Evolutionary conservation across 345 rosid genomes (phyloP).

Genomic region (Gossypium raimondii): DNA sequence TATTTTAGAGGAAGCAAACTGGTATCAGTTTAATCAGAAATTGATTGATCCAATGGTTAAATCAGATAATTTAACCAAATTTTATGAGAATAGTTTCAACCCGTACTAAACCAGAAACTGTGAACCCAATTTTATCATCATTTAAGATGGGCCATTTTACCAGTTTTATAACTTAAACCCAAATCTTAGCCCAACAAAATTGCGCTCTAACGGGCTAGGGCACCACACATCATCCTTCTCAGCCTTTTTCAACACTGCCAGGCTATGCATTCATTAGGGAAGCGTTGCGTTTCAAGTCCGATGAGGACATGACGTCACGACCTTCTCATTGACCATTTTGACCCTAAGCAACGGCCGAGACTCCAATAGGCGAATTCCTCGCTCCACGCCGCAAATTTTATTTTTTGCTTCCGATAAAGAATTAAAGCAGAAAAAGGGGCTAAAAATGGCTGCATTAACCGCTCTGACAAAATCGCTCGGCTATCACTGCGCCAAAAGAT

Average conservation of each 20-base stretch:
- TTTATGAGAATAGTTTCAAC: no score
- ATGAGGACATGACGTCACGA: background rate
- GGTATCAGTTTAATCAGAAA: no score
- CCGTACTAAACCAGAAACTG: no score
- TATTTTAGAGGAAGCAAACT: no score
- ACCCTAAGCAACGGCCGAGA: background rate
- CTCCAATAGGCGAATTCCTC: background rate
- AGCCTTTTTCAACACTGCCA: no score
- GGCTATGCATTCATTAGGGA: background rate
- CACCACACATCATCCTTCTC: no score
- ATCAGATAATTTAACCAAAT: no score
- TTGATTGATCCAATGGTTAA: no score
- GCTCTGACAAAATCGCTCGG: conserved; percentile 30
- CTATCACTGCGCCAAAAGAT: conserved; percentile 12
- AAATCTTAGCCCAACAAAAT: background rate
- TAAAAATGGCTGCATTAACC: conserved; percentile 24
- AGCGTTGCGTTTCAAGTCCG: background rate
- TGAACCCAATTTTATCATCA: no score
- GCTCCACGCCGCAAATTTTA: background rate
- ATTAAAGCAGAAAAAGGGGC: background rate
- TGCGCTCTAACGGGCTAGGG: no score
- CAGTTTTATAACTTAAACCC: no score
- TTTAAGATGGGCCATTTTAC: no score
- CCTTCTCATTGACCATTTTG: background rate
- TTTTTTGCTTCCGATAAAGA: background rate